phyloP scores from a whole-genome alignment of 2,329 filamentous ascomycete species.

The Verticillium nonalfalfae region DNA sequence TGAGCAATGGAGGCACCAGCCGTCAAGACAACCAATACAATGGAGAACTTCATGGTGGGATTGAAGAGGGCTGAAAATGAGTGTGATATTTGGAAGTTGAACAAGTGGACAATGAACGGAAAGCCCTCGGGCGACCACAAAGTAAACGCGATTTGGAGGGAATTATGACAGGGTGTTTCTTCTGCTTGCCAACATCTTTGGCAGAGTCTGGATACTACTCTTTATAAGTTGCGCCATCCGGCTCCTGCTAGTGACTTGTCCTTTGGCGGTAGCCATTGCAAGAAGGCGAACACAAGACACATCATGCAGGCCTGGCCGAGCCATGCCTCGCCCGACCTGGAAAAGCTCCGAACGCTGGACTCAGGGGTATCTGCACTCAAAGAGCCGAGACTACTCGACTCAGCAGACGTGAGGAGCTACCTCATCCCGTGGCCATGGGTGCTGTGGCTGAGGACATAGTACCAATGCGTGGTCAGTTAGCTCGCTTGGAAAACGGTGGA shows the following conservation, averaged over 20 bases:
- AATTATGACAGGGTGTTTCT: not conserved
- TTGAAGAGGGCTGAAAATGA: not conserved
- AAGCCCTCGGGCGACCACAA: not conserved
- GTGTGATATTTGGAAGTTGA: not conserved
- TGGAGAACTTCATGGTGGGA: constrained; percentile 7
- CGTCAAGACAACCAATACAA: constrained; percentile 2
- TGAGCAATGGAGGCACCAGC: constrained; percentile 7
- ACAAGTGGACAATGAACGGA: not conserved
- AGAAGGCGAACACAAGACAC: not conserved
- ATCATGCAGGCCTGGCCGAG: not conserved
- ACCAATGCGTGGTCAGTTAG: not conserved
- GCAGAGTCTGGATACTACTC: not conserved
- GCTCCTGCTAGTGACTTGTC: not conserved
- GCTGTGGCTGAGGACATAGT: not conserved
- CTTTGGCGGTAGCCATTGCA: not conserved
- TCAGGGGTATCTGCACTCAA: not conserved
- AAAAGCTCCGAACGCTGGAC: not conserved
- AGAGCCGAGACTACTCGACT: not conserved
- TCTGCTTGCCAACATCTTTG: not conserved
- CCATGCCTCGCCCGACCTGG: not conserved
- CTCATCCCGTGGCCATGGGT: not conserved
- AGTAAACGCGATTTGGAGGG: not conserved
- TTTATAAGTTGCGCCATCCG: not conserved
- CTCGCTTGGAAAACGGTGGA: not conserved
- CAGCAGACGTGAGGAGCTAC: not conserved